phyloP scores from a whole-genome alignment of 2,329 filamentous ascomycete genomes.

The Thielaviopsis punctulata region DNA sequence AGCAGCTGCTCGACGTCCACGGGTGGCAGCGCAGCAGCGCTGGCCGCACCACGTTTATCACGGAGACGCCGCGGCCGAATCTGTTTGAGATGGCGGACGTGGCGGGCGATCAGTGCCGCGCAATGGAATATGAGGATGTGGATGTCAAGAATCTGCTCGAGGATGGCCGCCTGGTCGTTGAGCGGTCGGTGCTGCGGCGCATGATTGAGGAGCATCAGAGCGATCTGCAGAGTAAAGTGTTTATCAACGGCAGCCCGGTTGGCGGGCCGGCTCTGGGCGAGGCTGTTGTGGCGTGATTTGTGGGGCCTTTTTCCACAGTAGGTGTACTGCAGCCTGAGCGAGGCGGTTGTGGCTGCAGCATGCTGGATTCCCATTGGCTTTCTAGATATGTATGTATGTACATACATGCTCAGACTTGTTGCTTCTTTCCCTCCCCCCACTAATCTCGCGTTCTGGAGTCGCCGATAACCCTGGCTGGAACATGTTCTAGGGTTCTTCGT shows the following conservation, averaged over 20 bases:
- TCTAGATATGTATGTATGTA: too few relatives aligned
- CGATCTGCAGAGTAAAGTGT: constrained; percentile 29
- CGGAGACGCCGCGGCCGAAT: constrained; percentile 38
- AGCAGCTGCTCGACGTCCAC: constrained; percentile 53
- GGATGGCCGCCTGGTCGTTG: constrained; percentile 69
- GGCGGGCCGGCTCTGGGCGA: constrained; percentile 2
- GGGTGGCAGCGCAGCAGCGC: constrained; percentile 43
- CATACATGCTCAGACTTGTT: too few relatives aligned
- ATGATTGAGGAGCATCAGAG: constrained; percentile 58
- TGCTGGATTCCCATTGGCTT: too few relatives aligned
- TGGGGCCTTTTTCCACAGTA: too few relatives aligned
- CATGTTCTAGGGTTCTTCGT: background rate
- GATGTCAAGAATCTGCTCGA: constrained; percentile 92
- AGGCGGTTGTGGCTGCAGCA: background rate
- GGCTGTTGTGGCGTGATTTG: constrained; percentile 3
- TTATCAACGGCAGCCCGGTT: constrained; percentile 1
- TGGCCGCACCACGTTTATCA: constrained; percentile 63
- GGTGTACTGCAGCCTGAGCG: background rate
- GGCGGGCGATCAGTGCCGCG: constrained; percentile 48
- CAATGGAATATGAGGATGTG: constrained; percentile 57
- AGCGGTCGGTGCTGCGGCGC: constrained; percentile 59
- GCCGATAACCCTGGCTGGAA: background rate
- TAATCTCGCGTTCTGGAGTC: background rate
- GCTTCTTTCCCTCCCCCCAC: too few relatives aligned
- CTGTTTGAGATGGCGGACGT: constrained; percentile 51